A percentile compares a stretch with the other conserved stretches of the same genome.
These are phyloP conservation scores for Diaporthe sp. DNA, from an alignment of 2,329 filamentous ascomycete species.

Conservation along the genomic window DNA sequence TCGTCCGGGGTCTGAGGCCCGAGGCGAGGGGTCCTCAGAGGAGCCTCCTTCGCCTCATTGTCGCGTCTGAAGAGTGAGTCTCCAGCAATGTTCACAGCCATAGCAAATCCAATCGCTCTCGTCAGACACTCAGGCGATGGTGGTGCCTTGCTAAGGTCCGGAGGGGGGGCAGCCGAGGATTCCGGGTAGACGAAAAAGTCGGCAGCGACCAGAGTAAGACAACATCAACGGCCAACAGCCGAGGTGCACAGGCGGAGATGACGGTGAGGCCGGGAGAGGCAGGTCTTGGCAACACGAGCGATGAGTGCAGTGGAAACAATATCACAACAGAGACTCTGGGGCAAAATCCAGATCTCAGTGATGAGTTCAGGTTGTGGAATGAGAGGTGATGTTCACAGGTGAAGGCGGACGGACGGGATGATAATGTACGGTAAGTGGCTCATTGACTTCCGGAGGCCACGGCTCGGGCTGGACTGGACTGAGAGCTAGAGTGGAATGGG, in stretches of 20 bases:
- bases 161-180: conserved; percentile 24
- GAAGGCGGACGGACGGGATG: conserved; percentile 6
- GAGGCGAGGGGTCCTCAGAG: conserved; percentile 11
- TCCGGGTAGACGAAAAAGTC: conserved; percentile 27
- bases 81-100: neutral
- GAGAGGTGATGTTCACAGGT: neutral
- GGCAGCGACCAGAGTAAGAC: conserved; percentile 1
- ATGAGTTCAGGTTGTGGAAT: neutral
- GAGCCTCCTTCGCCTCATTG: conserved; percentile 1
- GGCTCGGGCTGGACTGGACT: conserved; percentile 12
- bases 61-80: neutral
- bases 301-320: neutral
- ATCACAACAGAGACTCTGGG: neutral
- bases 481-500: conserved; percentile 1
- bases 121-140: neutral
- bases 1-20: conserved; percentile 13
- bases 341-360: neutral
- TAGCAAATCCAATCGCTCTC: neutral
- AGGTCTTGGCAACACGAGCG: conserved; percentile 2
- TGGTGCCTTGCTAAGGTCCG: neutral
- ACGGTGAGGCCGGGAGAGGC: conserved; percentile 11
- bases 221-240: conserved; percentile 15
- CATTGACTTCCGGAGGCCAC: conserved; percentile 23
- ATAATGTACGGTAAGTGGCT: conserved; percentile 13
- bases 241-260: conserved; percentile 29